phyloP scores from a whole-genome alignment of 352 stramenopile species.

The Phytophthora melonis region DNA sequence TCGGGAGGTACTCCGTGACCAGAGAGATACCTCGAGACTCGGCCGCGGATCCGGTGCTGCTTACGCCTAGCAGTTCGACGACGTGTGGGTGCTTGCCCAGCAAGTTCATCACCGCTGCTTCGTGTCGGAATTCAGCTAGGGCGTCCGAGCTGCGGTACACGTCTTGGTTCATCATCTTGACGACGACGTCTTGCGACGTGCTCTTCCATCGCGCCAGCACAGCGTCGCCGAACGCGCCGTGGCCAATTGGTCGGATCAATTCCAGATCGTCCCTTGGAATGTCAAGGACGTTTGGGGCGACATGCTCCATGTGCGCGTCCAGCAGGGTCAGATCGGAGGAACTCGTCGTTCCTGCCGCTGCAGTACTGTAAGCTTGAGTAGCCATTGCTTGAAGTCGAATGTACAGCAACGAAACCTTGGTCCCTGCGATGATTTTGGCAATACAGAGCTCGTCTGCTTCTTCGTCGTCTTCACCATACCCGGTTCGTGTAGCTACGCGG shows the following conservation, averaged over 20 bases:
- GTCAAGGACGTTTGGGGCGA: conserved; percentile 49
- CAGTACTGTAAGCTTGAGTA: conserved; percentile 4
- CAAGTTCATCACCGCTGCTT: conserved; percentile 79
- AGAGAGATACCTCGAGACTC: conserved; percentile 44
- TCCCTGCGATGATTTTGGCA: conserved; percentile 62
- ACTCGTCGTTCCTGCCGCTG: conserved; percentile 19
- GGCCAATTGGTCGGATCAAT: conserved; percentile 65
- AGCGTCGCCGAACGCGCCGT: conserved; percentile 73
- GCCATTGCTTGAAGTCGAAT: conserved; percentile 49
- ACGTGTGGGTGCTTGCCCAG: conserved; percentile 79
- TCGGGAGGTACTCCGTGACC: conserved; percentile 76
- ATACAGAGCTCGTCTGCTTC: conserved; percentile 55
- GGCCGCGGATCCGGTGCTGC: conserved; percentile 9
- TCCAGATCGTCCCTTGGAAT: conserved; percentile 65
- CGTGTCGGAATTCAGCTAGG: conserved; percentile 67
- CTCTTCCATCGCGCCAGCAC: conserved; percentile 70
- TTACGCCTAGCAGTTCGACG: conserved; percentile 71
- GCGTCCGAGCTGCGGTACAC: conserved; percentile 53
- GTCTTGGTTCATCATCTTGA: conserved; percentile 67
- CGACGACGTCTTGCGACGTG: conserved; percentile 60
- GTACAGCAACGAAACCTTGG: conserved; percentile 71
- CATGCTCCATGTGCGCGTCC: conserved; percentile 57
- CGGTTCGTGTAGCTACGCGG: conserved; percentile 31
- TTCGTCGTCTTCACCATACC: conserved; percentile 21
- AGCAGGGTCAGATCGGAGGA: conserved; percentile 44